Evolutionary conservation across 768 basidiomycete genomes (phyloP), one percentile per base, ranked within the genome.

Genomic region (Thelephora aurantiotincta): DNA sequence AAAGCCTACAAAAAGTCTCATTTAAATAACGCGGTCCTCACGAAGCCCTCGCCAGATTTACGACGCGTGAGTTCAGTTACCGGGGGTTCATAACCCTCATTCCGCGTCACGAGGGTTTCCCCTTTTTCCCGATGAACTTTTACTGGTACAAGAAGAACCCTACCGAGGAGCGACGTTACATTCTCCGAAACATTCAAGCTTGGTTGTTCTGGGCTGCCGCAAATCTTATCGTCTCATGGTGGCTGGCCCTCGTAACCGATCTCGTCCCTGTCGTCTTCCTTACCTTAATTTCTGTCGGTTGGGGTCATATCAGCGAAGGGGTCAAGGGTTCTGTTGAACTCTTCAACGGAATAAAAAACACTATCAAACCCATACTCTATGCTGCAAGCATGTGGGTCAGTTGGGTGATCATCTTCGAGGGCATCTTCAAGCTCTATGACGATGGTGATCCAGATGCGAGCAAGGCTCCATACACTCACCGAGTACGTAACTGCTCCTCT

Each of bases 121-220:
- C n/a, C n/a, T n/a, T n/a, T n/a, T n/a, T n/a, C n/a, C n/a, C n/a
- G n/a, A n/a, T n/a, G n/a, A n/a, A 41, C 38, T 78, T 83, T 59
- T 74, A 74, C 58, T 88, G 79, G 78, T 82, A 80, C 56, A 71
- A 75, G 41, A 73, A 72, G 0, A 59, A 82, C 47, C 73, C 71
- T 6, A 73, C 72, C 14, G 66, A 69, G 6, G 65, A 76, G 52
- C 72, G 82, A 13, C 68, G 65, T 23, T 82, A 71, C 51, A 70
- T 85, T 51, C 72, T 71, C 47, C 71, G 78, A 51, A 87, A 81
- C 58, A 60, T 82, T 41, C 68, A 81, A 58, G 80, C 82, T 2
- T 89, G 85, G 85, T 66, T 87, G 2, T 84, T 83, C 61, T 89
- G 85, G 83, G 77, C 75, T 6, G 86, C 84, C 4, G 73, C 80